phyloP scores from a whole-genome alignment of 2,329 filamentous ascomycete genomes.

The Botrytis medusae region DNA sequence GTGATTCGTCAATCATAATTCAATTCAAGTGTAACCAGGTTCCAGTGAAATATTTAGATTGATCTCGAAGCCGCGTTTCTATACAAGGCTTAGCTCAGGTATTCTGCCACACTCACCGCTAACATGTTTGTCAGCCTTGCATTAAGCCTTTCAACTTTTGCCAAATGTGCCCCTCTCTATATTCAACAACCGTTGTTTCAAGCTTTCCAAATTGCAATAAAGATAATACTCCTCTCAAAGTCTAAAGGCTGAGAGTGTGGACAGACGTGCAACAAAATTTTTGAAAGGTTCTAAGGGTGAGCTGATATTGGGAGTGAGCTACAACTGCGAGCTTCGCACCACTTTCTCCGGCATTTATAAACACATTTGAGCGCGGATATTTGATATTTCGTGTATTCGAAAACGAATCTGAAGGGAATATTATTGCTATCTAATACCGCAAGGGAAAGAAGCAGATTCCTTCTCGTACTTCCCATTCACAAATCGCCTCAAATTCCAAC shows the following conservation, averaged over 20 bases:
- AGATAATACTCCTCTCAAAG: background rate
- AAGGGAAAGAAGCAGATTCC: background rate
- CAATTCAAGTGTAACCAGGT: background rate
- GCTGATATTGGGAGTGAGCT: background rate
- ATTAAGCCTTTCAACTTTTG: constrained; percentile 9
- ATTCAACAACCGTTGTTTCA: background rate
- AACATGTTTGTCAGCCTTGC: constrained; percentile 15
- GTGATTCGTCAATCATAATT: background rate
- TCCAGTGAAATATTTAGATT: constrained; percentile 18
- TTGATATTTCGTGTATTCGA: background rate
- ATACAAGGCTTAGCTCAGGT: background rate
- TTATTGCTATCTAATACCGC: background rate
- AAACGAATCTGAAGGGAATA: background rate
- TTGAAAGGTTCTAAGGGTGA: background rate
- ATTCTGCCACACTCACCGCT: constrained; percentile 13
- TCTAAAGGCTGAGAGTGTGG: background rate
- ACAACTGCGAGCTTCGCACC: background rate
- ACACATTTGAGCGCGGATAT: background rate
- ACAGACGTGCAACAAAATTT: background rate
- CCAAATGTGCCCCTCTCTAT: constrained; percentile 8
- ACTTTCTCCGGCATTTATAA: background rate
- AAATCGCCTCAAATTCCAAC: background rate
- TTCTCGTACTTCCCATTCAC: background rate
- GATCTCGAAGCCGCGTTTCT: constrained; percentile 12
- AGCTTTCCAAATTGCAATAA: background rate